Evolutionary conservation across 139 green algal genomes (phyloP).

Genomic region (Chlorella sp.): DNA sequence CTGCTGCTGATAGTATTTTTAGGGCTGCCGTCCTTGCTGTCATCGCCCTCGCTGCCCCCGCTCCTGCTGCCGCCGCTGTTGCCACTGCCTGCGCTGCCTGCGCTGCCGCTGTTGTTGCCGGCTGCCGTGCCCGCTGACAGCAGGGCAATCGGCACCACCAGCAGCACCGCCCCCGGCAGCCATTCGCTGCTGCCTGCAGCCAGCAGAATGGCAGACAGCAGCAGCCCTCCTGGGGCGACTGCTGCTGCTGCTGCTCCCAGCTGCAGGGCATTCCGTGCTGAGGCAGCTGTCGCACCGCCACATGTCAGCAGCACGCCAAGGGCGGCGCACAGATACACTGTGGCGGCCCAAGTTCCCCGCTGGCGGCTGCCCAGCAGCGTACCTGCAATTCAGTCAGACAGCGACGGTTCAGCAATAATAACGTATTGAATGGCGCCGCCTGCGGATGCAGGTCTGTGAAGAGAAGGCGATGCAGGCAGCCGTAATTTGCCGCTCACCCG

Average conservation of each 20-base stretch:
- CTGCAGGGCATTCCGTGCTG: not conserved
- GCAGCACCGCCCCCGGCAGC: constrained; percentile 19
- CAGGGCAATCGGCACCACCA: not conserved
- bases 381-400: not conserved
- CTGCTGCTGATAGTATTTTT: not conserved
- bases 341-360: not conserved
- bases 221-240: not conserved
- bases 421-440: not conserved
- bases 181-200: not conserved
- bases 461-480: not conserved
- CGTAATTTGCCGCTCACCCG: not conserved
- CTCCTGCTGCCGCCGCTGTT: not conserved
- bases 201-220: not conserved
- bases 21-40: not conserved
- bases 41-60: not conserved
- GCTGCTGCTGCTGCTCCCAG: not conserved
- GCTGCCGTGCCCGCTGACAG: too few relatives aligned
- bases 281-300: not conserved
- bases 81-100: not conserved
- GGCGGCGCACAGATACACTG: not conserved
- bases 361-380: not conserved
- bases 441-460: not conserved
- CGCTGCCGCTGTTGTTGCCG: not conserved
- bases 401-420: not conserved
- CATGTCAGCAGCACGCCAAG: not conserved